These are phyloP conservation scores for Laguncularia racemosa DNA, from an alignment of 345 rosid genomes.

Conservation along the genomic window DNA sequence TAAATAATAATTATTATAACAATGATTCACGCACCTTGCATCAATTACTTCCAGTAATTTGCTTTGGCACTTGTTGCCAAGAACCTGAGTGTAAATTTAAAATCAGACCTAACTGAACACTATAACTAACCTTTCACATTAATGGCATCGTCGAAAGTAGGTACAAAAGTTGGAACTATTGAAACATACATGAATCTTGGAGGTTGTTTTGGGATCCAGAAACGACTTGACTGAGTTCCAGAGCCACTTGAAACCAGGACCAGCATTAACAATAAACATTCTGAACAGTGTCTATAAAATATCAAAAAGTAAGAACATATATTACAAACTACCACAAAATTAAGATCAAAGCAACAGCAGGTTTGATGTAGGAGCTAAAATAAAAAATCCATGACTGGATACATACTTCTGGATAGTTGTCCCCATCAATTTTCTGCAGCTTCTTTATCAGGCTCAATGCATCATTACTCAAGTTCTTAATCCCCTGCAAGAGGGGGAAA, in stretches of 20 bases:
- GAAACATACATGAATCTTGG: constrained; percentile 68
- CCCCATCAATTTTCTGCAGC: constrained; percentile 87
- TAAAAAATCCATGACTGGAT: background rate
- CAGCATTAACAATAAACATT: constrained; percentile 88
- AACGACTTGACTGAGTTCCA: constrained; percentile 70
- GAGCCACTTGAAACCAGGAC: constrained; percentile 70
- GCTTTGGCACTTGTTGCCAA: constrained; percentile 78
- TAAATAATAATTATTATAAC: too few relatives aligned
- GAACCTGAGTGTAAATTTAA: constrained; percentile 38
- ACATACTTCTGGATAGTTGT: constrained; percentile 92
- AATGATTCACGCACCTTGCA: constrained; percentile 47
- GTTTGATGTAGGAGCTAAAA: background rate
- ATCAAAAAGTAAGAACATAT: background rate
- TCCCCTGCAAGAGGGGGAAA: constrained; percentile 37
- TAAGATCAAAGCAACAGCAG: background rate
- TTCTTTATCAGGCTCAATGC: constrained; percentile 76
- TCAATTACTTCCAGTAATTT: constrained; percentile 88
- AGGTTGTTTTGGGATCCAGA: constrained; percentile 87
- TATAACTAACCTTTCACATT: background rate
- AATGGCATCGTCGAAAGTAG: background rate
- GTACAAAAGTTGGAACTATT: background rate
- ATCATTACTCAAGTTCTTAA: constrained; percentile 59
- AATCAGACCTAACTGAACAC: constrained; percentile 2
- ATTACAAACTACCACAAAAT: background rate
- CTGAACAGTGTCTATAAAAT: constrained; percentile 70